Conservation (phyloP, 2,329 filamentous ascomycete genomes). For the Scorias spongiosa region DNA sequence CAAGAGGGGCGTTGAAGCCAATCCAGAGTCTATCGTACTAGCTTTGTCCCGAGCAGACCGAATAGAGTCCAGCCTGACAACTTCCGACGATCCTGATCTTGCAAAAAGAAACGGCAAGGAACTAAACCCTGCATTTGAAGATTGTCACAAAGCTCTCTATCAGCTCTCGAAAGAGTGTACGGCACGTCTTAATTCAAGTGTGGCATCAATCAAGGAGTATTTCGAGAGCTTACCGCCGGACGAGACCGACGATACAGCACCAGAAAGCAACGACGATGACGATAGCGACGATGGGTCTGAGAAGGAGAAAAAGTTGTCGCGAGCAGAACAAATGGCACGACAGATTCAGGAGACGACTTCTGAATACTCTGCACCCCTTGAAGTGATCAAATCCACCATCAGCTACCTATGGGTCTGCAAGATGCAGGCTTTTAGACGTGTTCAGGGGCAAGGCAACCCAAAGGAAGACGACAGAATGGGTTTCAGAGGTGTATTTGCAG, state of each 20-base stretch:
- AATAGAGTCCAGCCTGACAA: conserved; percentile 62
- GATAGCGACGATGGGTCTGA: conserved; percentile 31
- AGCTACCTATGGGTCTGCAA: conserved; percentile 92
- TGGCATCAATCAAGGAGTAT: conserved; percentile 40
- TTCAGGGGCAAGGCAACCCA: conserved; percentile 62
- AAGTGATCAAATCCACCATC: conserved; percentile 66
- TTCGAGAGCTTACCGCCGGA: conserved; percentile 31
- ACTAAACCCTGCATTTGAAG: conserved; percentile 71
- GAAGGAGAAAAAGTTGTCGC: conserved; percentile 29
- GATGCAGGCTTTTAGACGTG: conserved; percentile 82
- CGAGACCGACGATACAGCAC: conserved; percentile 23
- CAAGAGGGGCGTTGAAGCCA: conserved; percentile 67
- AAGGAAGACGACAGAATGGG: conserved; percentile 44
- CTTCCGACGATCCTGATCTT: conserved; percentile 50
- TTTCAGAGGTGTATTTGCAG: conserved; percentile 74
- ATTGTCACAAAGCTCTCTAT: conserved; percentile 75
- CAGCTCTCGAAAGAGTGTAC: conserved; percentile 60
- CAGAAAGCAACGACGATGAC: conserved; percentile 35
- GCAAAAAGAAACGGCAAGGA: conserved; percentile 50
- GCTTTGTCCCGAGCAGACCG: conserved; percentile 82
- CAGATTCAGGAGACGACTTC: conserved; percentile 46
- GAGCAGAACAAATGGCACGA: conserved; percentile 36
- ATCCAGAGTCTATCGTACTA: conserved; percentile 83
- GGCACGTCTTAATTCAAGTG: conserved; percentile 47
- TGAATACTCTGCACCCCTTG: conserved; percentile 56